phyloP scores from a whole-genome alignment of 2,329 filamentous ascomycete genomes.

The Botryosphaeria dothidea region DNA sequence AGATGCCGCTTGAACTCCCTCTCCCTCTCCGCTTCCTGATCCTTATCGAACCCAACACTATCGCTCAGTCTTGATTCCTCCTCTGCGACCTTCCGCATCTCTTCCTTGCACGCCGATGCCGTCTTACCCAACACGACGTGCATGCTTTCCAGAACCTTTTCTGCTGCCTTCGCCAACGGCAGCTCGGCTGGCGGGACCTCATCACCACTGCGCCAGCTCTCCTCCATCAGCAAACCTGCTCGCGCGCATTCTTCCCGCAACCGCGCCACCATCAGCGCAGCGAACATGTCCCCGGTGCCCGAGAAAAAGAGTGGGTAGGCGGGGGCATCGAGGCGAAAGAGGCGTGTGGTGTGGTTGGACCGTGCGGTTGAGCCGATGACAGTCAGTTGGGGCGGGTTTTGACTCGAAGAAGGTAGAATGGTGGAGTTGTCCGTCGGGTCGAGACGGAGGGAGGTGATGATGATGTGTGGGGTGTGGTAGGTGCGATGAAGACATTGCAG shows the following conservation, averaged over 20 bases:
- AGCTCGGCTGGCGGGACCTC: slow-evolving; percentile 67
- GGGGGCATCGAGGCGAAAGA: slow-evolving; percentile 86
- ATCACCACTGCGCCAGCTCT: slow-evolving; percentile 78
- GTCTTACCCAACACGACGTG: slow-evolving; percentile 76
- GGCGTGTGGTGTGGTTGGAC: slow-evolving; percentile 65
- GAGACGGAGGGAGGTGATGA: slow-evolving; percentile 87
- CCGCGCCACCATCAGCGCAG: slow-evolving; percentile 82
- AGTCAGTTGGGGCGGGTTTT: slow-evolving; percentile 51
- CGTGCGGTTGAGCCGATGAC: slow-evolving; percentile 78
- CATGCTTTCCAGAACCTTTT: slow-evolving; percentile 92
- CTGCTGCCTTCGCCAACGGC: slow-evolving; percentile 78
- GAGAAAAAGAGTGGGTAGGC: slow-evolving; percentile 91
- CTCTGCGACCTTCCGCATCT: slow-evolving; percentile 55
- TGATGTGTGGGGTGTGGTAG: slow-evolving; percentile 79
- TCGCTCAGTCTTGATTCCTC: slow-evolving; percentile 44
- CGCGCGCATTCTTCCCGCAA: slow-evolving; percentile 76
- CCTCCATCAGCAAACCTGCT: slow-evolving; percentile 52
- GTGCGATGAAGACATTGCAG: slow-evolving; percentile 75
- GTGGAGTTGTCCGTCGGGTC: slow-evolving; percentile 50
- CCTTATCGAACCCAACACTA: slow-evolving; percentile 45
- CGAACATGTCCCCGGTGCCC: slow-evolving; percentile 98
- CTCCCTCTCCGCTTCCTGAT: slow-evolving; percentile 50
- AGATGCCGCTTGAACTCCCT: slow-evolving; percentile 57
- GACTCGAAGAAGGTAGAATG: slow-evolving; percentile 31
- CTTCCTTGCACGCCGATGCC: slow-evolving; percentile 64